Evolutionary conservation across 1,139 yeast species (phyloP).

Genomic region (Sugiyamaella pinicola): DNA sequence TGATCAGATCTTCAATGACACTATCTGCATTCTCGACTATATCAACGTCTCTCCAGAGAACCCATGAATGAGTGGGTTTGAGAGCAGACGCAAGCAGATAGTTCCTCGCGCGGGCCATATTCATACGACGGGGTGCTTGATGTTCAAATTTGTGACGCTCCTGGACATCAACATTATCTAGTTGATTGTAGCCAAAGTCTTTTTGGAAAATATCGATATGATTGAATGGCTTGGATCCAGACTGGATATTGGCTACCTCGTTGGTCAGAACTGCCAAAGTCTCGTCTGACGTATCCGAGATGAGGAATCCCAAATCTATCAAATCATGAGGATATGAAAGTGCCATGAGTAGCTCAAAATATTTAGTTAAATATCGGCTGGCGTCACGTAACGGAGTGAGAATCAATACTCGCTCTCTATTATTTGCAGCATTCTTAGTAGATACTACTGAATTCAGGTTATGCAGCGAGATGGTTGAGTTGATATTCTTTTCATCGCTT

Average conservation of each 20-base stretch:
- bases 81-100: constrained; percentile 80
- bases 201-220: constrained; percentile 74
- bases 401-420: constrained; percentile 67
- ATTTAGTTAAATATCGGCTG: constrained; percentile 74
- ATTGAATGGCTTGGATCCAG: constrained; percentile 54
- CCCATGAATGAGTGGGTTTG: constrained; percentile 89
- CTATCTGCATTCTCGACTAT: constrained; percentile 81
- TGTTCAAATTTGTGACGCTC: constrained; percentile 88
- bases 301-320: constrained; percentile 82
- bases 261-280: constrained; percentile 70
- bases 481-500: constrained; percentile 10
- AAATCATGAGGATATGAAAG: constrained; percentile 79
- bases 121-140: constrained; percentile 82
- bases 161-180: constrained; percentile 58
- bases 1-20: constrained; percentile 78
- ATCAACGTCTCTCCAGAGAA: constrained; percentile 92
- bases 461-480: constrained; percentile 44
- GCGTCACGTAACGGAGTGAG: constrained; percentile 84
- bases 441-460: constrained; percentile 51
- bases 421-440: constrained; percentile 52
- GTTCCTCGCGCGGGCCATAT: constrained; percentile 90
- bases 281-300: constrained; percentile 71
- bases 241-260: constrained; percentile 37
- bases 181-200: constrained; percentile 82
- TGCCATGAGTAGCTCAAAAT: constrained; percentile 83